Evolutionary conservation across 2,329 filamentous ascomycete genomes (phyloP), one percentile per base, ranked within the genome.

Genomic region (Thermoascus crustaceus): DNA sequence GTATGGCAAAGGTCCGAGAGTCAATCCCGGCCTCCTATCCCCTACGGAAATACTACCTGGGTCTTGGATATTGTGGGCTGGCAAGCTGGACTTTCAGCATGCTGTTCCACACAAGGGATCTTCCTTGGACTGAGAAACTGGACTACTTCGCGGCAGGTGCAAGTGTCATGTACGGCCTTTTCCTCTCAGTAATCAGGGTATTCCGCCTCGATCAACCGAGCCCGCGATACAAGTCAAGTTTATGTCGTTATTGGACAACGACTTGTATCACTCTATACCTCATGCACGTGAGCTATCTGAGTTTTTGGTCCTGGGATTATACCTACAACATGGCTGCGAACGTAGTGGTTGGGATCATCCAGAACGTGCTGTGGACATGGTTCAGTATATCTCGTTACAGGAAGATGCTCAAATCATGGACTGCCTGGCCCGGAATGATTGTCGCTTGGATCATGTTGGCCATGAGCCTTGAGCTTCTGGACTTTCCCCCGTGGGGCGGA

Each of bases 261-360:
- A 46, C 85, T 5, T 98, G 91, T 57, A 57, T 76, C 17, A 44
- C 64, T 9, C 63, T 94, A 34, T 98, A 94, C 60, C 54, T 71
- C 17, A 67, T 74, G 36, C 91, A 98, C 57, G 78, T 95, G 31
- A 73, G 69, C 30, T 98, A 94, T 59, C 71, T 98, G 36, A 85
- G 82, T 54, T 76, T 86, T 48, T 85, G 88, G 69, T 69, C 72
- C 11, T 98, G 91, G 84, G 84, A 96, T 61, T 98, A 98, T 59
- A 83, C 82, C 4, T 98, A 98, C 66, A 98, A 98, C 58, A 96
- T 98, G 87, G 78, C 82, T 1, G 91, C 88, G 34, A 98, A 96
- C 53, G 84, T 98, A 13, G 77, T 74, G 3, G 76, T 83, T 7
- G 91, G 91, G 3, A 68, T 87, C 25, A 60, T 88, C 4, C 81